Conservation (phyloP, 345 rosid species). For the Balakata baccata region DNA sequence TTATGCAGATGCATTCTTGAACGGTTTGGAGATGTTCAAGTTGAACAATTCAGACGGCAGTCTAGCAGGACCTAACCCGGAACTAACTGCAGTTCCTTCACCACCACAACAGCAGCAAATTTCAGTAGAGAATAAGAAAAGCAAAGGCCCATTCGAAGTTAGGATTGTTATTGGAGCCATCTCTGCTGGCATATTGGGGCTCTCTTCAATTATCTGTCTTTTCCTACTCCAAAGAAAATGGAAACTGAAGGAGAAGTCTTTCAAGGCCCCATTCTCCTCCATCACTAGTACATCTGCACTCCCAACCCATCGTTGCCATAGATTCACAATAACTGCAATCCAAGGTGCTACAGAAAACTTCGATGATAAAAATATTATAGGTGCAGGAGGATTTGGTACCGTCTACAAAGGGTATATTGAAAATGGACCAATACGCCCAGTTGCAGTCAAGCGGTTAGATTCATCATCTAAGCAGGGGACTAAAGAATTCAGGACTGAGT, state of each 20-base stretch:
- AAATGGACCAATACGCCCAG: conserved; percentile 11
- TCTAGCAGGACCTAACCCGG: conserved; percentile 8
- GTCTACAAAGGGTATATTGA: conserved; percentile 28
- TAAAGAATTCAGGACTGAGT: conserved; percentile 37
- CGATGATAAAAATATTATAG: conserved; percentile 14
- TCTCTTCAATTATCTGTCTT: conserved; percentile 5
- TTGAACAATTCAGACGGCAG: conserved; percentile 1
- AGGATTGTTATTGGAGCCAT: neutral
- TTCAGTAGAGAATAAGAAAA: no score
- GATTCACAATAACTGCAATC: conserved; percentile 29
- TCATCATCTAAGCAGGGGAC: conserved; percentile 34
- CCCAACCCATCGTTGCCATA: conserved; percentile 24
- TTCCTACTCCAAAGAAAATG: neutral
- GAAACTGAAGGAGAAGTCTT: conserved; percentile 3
- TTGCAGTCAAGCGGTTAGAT: conserved; percentile 36
- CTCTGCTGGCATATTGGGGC: neutral
- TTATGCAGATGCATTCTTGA: neutral
- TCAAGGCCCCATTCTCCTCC: conserved; percentile 14
- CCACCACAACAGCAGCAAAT: neutral
- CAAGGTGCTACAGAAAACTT: conserved; percentile 26
- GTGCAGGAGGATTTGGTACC: conserved; percentile 34
- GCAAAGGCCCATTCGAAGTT: neutral
- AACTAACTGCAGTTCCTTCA: neutral
- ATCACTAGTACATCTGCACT: conserved; percentile 5
- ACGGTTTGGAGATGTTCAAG: conserved; percentile 1